Percentiles rank a stretch among this genome's conserved stretches.
Evolutionary conservation across 2,329 filamentous ascomycete species (phyloP).

Genomic region (Colletotrichum eleusines): DNA sequence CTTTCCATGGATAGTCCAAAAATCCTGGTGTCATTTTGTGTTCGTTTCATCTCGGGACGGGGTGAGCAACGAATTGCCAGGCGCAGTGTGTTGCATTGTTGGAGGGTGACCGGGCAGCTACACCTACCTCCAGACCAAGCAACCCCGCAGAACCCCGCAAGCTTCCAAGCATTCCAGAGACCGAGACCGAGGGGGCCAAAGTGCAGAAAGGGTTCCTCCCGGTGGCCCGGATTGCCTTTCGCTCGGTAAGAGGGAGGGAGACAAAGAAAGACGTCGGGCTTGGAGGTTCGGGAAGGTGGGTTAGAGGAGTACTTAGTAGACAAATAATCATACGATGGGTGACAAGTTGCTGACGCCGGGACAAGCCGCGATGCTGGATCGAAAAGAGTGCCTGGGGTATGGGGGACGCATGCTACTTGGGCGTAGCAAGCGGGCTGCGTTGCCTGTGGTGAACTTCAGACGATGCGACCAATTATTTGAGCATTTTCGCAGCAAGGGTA

Average conservation of each 20-base stretch:
- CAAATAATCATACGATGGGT: constrained; percentile 14
- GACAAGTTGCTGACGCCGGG: constrained; percentile 13
- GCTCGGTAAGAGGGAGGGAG: constrained; percentile 12
- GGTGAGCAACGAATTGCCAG: constrained; percentile 1
- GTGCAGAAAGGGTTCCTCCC: background rate
- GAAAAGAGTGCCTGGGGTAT: constrained; percentile 2
- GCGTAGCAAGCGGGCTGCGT: background rate
- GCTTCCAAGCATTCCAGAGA: constrained; percentile 11
- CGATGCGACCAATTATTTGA: constrained; percentile 9
- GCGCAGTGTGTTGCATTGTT: background rate
- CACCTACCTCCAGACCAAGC: background rate
- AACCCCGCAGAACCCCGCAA: constrained; percentile 38
- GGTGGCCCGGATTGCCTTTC: constrained; percentile 1
- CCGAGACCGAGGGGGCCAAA: constrained; percentile 11
- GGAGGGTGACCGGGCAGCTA: background rate
- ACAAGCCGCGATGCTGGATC: constrained; percentile 15
- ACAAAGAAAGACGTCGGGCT: background rate
- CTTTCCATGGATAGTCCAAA: background rate
- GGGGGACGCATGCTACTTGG: constrained; percentile 13
- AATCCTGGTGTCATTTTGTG: too few species aligned
- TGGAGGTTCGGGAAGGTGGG: background rate
- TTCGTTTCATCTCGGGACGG: background rate
- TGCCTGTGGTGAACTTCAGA: constrained; percentile 24
- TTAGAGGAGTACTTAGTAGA: background rate
- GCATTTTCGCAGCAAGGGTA: background rate